Evolutionary conservation across 805 yeast genomes (phyloP).

Genomic region (Suhomyces emberorum): DNA sequence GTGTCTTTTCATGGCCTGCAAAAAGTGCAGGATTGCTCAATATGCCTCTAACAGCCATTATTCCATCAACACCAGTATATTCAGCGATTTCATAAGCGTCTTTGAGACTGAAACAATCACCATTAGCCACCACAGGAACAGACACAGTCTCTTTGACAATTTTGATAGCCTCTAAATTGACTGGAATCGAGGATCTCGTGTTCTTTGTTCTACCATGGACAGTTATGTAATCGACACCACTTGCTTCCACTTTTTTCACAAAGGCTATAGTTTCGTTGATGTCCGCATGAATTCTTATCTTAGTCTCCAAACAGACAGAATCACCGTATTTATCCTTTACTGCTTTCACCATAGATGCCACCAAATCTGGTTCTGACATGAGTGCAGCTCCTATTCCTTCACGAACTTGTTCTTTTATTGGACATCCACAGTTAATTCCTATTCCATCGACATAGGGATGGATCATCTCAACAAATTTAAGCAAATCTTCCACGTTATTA

Average conservation of each 20-base stretch:
- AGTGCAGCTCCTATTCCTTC: slow-evolving; percentile 98
- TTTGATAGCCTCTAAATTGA: slow-evolving; percentile 77
- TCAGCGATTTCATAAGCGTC: slow-evolving; percentile 65
- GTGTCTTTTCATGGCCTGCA: slow-evolving; percentile 67
- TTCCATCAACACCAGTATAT: slow-evolving; percentile 79
- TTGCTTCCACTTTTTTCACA: slow-evolving; percentile 69
- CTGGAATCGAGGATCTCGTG: slow-evolving; percentile 83
- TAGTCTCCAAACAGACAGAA: slow-evolving; percentile 77
- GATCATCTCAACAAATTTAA: slow-evolving; percentile 85
- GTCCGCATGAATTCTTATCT: slow-evolving; percentile 83
- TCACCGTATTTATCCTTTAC: slow-evolving; percentile 76
- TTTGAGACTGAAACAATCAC: slow-evolving; percentile 75
- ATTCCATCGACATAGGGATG: slow-evolving; percentile 89
- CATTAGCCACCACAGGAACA: slow-evolving; percentile 93
- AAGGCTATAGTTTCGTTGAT: slow-evolving; percentile 67
- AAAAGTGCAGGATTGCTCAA: slow-evolving; percentile 85
- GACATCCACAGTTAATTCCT: slow-evolving; percentile 97
- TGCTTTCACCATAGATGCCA: slow-evolving; percentile 78
- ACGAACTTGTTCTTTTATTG: slow-evolving; percentile 88
- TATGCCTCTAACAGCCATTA: slow-evolving; percentile 93
- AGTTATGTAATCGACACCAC: slow-evolving; percentile 92
- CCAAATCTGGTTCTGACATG: slow-evolving; percentile 77
- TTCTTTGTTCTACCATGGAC: slow-evolving; percentile 89
- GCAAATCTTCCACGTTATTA: slow-evolving; percentile 75
- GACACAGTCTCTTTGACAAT: slow-evolving; percentile 50